Conservation (phyloP, 148 eudicot species). For the Cornus controversa region DNA sequence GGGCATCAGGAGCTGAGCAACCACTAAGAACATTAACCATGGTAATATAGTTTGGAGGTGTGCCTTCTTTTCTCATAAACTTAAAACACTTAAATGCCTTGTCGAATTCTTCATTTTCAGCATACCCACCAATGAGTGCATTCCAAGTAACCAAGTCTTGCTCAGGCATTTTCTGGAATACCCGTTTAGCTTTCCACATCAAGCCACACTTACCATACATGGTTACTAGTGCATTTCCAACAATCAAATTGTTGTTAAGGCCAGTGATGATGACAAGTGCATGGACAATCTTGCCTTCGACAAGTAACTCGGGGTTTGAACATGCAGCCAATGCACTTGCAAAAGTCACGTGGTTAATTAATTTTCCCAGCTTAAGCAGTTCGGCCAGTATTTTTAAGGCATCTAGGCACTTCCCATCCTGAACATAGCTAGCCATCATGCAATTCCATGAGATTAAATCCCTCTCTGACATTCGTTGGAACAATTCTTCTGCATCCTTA, state of each 20-base stretch:
- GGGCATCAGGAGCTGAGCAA: slow-evolving; percentile 33
- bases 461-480: slow-evolving; percentile 50
- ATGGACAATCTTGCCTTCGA: slow-evolving; percentile 53
- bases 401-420: slow-evolving; percentile 41
- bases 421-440: slow-evolving; percentile 60
- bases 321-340: slow-evolving; percentile 74
- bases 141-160: slow-evolving; percentile 75
- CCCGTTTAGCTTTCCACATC: slow-evolving; percentile 46
- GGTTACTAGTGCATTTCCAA: slow-evolving; percentile 70
- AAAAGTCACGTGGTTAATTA: slow-evolving; percentile 50
- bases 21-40: slow-evolving; percentile 59
- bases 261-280: slow-evolving; percentile 54
- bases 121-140: slow-evolving; percentile 67
- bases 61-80: slow-evolving; percentile 42
- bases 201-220: slow-evolving; percentile 67
- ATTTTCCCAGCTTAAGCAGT: slow-evolving; percentile 28
- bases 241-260: slow-evolving; percentile 43
- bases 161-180: slow-evolving; percentile 43
- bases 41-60: slow-evolving; percentile 60
- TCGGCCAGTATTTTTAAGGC: slow-evolving; percentile 40
- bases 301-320: slow-evolving; percentile 48
- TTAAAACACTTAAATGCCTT: slow-evolving; percentile 47
- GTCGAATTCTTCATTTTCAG: slow-evolving; percentile 52
- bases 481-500: slow-evolving; percentile 43
- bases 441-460: slow-evolving; percentile 80